phyloP scores from a whole-genome alignment of 768 basidiomycete species.

The Galerina marginata region DNA sequence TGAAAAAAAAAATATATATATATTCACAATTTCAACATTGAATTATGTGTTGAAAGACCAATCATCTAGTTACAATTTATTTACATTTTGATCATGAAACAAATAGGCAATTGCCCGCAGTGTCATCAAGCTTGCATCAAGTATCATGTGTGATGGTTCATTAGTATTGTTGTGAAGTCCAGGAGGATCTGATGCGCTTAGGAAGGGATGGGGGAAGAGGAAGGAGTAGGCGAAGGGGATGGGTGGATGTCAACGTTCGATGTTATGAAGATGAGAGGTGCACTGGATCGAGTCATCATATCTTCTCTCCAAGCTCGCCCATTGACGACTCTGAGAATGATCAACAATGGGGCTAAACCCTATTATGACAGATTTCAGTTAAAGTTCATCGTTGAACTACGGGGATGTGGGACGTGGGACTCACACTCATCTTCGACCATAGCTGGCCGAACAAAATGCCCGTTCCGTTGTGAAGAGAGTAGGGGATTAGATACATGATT shows the following conservation, averaged over 20 bases:
- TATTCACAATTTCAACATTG: no score
- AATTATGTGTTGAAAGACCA: no score
- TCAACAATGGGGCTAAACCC: conserved; percentile 9
- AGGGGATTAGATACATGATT: conserved; percentile 41
- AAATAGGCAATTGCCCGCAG: no score
- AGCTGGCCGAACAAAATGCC: conserved; percentile 42
- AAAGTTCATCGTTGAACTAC: not conserved
- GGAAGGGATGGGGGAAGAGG: not conserved
- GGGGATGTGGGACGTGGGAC: conserved; percentile 2
- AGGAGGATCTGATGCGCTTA: no score
- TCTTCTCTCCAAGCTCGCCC: conserved; percentile 7
- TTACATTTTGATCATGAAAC: no score
- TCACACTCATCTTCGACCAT: conserved; percentile 45
- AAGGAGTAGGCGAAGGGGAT: not conserved
- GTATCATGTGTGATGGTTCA: no score
- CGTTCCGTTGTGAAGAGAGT: conserved; percentile 35
- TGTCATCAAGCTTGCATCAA: no score
- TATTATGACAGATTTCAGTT: conserved; percentile 2
- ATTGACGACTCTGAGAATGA: conserved; percentile 7
- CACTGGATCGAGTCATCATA: not conserved
- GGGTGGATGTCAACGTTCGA: not conserved
- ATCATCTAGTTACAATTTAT: no score
- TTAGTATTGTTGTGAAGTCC: no score
- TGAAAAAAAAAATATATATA: no score
- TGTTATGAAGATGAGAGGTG: conserved; percentile 1